Percentiles rank a stretch among this genome's conserved stretches.
These are phyloP conservation scores for Torrubiella hemipterigena DNA, from an alignment of 2,329 filamentous ascomycete genomes.

Conservation along the genomic window DNA sequence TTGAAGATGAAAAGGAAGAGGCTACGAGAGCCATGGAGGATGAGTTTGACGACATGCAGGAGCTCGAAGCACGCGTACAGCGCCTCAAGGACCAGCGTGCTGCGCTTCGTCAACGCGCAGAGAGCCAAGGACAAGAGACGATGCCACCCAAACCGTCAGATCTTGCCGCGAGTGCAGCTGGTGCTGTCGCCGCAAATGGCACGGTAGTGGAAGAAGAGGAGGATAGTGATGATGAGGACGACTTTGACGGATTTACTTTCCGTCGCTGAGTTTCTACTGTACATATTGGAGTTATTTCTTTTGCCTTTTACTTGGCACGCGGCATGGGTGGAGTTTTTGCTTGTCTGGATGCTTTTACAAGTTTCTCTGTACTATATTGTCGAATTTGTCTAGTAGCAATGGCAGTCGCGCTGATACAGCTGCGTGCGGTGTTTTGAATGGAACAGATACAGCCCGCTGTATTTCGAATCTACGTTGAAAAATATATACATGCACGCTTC, in stretches of 20 bases:
- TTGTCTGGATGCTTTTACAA: no score
- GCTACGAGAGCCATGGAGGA: slow-evolving; percentile 60
- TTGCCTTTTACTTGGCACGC: no score
- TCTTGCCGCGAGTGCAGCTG: no score
- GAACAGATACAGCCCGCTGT: no score
- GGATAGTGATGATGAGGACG: slow-evolving; percentile 36
- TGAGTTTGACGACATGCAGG: slow-evolving; percentile 76
- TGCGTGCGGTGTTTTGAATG: no score
- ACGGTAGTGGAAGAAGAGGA: slow-evolving; percentile 28
- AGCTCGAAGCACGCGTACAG: slow-evolving; percentile 59
- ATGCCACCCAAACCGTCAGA: no score
- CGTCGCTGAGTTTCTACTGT: slow-evolving; percentile 5
- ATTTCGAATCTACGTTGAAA: no score
- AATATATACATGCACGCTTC: no score
- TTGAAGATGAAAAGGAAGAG: slow-evolving; percentile 63
- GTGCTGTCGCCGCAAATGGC: no score
- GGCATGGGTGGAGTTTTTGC: background rate
- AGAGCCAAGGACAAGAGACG: slow-evolving; percentile 16
- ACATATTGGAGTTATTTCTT: slow-evolving; percentile 3
- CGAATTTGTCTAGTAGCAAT: no score
- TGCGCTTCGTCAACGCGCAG: slow-evolving; percentile 35
- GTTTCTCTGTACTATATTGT: no score
- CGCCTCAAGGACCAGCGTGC: slow-evolving; percentile 61
- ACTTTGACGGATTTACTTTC: slow-evolving; percentile 43
- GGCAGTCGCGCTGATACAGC: no score